Evolutionary conservation across 768 basidiomycete genomes (phyloP).

Genomic region (Naganishia antarctica): DNA sequence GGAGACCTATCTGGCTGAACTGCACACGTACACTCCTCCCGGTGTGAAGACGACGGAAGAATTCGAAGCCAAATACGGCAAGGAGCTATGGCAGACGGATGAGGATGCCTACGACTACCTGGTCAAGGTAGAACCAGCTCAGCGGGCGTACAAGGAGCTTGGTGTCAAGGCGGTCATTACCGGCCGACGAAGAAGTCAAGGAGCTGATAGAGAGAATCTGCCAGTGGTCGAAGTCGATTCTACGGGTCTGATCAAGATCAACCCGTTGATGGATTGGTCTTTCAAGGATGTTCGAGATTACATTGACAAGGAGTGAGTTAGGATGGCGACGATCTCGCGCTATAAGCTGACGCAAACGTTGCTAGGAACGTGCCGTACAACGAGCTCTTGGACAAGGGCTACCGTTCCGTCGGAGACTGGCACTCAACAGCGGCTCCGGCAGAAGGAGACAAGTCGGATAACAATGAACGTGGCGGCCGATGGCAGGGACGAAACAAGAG

Average conservation of each 20-base stretch:
- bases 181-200: slow-evolving; percentile 89
- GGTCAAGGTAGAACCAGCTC: slow-evolving; percentile 94
- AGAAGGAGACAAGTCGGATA: slow-evolving; percentile 58
- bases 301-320: slow-evolving; percentile 60
- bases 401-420: slow-evolving; percentile 95
- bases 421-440: slow-evolving; percentile 68
- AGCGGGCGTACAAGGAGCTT: slow-evolving; percentile 74
- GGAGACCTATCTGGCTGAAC: slow-evolving; percentile 63
- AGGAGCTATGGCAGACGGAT: slow-evolving; percentile 78
- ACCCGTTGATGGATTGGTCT: slow-evolving; percentile 84
- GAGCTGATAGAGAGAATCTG: slow-evolving; percentile 75
- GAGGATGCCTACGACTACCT: slow-evolving; percentile 83
- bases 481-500: slow-evolving; percentile 87
- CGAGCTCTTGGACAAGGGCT: slow-evolving; percentile 79
- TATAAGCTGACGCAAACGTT: not conserved
- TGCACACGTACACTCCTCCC: slow-evolving; percentile 74
- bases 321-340: not conserved
- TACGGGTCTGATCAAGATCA: slow-evolving; percentile 86
- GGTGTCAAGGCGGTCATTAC: slow-evolving; percentile 83
- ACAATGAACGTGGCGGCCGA: slow-evolving; percentile 75
- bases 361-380: slow-evolving; percentile 74
- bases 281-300: slow-evolving; percentile 81
- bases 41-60: slow-evolving; percentile 63
- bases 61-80: slow-evolving; percentile 75
- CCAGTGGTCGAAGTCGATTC: slow-evolving; percentile 83